Percentiles rank a stretch among this genome's conserved stretches.
Conservation (phyloP, 441 rosid species). For the Corymbia calophylla region DNA sequence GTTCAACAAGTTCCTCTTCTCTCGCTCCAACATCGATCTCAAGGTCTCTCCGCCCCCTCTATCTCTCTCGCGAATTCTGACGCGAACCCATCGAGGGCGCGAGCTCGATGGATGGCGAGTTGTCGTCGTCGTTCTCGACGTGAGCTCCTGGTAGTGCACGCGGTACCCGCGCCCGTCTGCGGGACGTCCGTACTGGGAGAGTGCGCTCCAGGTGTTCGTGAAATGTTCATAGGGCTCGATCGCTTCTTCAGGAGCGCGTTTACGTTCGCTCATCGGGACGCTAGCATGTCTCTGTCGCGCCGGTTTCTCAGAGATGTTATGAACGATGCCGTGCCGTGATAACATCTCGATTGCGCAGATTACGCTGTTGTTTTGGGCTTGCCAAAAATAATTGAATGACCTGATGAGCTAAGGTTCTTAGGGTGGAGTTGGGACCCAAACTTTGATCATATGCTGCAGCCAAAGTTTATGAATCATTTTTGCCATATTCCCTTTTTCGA, state of each 20-base stretch:
- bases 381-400: not conserved
- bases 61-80: not conserved
- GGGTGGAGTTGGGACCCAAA: not conserved
- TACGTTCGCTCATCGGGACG: not conserved
- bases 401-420: not conserved
- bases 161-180: not conserved
- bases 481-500: too few species aligned
- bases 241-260: not conserved
- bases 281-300: not conserved
- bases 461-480: not conserved
- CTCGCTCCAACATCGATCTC: constrained; percentile 88
- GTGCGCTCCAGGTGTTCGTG: not conserved
- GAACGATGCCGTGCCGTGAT: not conserved
- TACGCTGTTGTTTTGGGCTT: not conserved
- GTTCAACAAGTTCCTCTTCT: constrained; percentile 49
- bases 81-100: too few species aligned
- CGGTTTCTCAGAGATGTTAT: not conserved
- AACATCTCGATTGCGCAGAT: not conserved
- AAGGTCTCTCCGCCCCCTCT: constrained; percentile 29
- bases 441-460: not conserved
- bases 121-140: too few species aligned
- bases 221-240: not conserved
- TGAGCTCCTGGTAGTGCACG: not conserved
- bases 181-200: not conserved
- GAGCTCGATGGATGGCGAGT: too few species aligned